These are phyloP conservation scores for Centella asiatica DNA, from an alignment of 129 eudicot species.

Conservation along the genomic window DNA sequence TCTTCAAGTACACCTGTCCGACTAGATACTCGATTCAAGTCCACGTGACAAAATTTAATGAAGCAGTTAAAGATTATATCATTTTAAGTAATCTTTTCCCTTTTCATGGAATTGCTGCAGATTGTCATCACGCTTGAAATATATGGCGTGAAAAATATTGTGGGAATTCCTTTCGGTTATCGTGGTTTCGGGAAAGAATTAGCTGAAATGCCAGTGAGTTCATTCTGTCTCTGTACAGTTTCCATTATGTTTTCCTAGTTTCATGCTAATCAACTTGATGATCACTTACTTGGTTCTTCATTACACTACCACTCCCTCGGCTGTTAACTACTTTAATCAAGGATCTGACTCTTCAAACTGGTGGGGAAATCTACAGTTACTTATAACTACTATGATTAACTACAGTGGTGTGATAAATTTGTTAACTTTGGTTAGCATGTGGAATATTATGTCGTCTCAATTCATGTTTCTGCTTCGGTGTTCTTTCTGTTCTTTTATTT, in stretches of 20 bases:
- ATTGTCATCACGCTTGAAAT: conserved; percentile 94
- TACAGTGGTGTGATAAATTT: too few species aligned
- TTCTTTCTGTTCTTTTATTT: neutral
- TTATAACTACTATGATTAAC: neutral
- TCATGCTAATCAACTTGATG: too few species aligned
- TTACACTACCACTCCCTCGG: too few species aligned
- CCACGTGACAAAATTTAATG: neutral
- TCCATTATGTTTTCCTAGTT: neutral
- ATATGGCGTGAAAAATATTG: conserved; percentile 89
- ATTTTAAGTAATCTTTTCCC: neutral
- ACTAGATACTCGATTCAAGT: neutral
- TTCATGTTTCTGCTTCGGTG: too few species aligned
- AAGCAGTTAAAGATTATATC: neutral
- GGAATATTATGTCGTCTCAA: neutral
- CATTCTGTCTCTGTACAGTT: neutral
- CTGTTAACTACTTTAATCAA: too few species aligned
- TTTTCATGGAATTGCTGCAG: conserved; percentile 37
- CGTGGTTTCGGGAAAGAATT: conserved; percentile 82
- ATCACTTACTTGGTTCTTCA: too few species aligned
- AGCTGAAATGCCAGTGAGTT: conserved; percentile 86
- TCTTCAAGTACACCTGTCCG: too few species aligned
- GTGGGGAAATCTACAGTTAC: too few species aligned
- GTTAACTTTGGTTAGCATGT: neutral
- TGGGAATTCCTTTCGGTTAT: conserved; percentile 96
- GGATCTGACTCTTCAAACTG: too few species aligned